Conservation (phyloP, 768 basidiomycete genomes). For the Lactarius tabidus region DNA sequence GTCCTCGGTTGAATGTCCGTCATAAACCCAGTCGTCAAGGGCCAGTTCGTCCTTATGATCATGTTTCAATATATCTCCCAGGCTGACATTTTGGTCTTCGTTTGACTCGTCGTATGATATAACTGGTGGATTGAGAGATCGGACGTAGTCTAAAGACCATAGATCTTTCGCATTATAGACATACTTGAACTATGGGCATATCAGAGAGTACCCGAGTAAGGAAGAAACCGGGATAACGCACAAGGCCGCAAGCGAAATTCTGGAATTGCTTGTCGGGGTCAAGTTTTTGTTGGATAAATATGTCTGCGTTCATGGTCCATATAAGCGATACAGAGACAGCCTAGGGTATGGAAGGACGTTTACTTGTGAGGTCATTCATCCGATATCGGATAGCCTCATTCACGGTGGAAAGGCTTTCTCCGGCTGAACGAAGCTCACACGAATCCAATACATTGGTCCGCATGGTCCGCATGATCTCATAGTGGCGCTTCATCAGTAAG, state of each 20-base stretch:
- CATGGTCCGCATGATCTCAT: conserved; percentile 24
- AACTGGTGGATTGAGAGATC: not conserved
- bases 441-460: conserved; percentile 3
- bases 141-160: conserved; percentile 6
- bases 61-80: conserved; percentile 6
- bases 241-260: conserved; percentile 26
- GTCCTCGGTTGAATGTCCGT: conserved; percentile 13
- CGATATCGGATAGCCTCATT: conserved; percentile 1
- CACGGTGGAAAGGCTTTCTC: not conserved
- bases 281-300: conserved; percentile 26
- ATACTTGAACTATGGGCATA: conserved; percentile 15
- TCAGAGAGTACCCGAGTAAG: not conserved
- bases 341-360: not conserved
- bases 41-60: not conserved
- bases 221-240: conserved; percentile 6
- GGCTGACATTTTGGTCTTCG: conserved; percentile 16
- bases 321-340: not conserved
- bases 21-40: conserved; percentile 15
- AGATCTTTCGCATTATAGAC: not conserved
- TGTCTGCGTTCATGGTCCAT: conserved; percentile 9
- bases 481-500: conserved; percentile 25
- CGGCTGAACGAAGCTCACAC: not conserved
- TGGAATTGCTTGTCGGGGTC: conserved; percentile 27
- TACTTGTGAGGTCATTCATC: conserved; percentile 11
- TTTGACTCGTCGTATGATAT: conserved; percentile 5